Evolutionary conservation across 345 rosid genomes (phyloP).

Genomic region (Corchorus olitorius): DNA sequence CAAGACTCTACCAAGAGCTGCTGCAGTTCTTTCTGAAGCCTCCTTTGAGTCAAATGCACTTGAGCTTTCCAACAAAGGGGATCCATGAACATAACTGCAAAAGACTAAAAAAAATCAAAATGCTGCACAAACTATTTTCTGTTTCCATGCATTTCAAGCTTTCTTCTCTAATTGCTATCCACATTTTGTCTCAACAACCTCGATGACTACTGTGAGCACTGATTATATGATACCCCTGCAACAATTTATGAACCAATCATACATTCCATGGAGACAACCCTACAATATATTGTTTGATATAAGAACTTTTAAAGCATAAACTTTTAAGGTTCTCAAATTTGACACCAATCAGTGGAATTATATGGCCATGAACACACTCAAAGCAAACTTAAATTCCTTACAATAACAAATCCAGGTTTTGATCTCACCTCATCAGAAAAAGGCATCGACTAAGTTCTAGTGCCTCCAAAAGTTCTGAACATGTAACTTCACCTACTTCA

Average conservation of each 20-base stretch:
- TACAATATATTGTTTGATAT: conserved; percentile 6
- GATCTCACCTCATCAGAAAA: conserved; percentile 82
- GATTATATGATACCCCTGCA: neutral
- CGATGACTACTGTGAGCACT: neutral
- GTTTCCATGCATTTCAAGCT: neutral
- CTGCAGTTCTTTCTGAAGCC: conserved; percentile 78
- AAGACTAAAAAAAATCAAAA: conserved; percentile 23
- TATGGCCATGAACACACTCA: neutral
- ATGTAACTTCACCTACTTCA: conserved; percentile 87
- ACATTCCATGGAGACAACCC: neutral
- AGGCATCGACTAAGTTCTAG: conserved; percentile 98
- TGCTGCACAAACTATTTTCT: neutral
- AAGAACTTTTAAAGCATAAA: neutral
- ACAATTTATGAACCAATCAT: conserved; percentile 1
- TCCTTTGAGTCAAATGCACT: conserved; percentile 69
- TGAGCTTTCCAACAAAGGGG: conserved; percentile 83
- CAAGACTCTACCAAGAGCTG: conserved; percentile 86
- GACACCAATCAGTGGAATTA: conserved; percentile 3
- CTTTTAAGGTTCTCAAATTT: neutral
- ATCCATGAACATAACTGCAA: conserved; percentile 95
- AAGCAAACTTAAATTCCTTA: neutral
- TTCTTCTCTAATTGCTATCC: neutral
- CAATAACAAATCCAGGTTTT: neutral
- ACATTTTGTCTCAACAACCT: neutral
- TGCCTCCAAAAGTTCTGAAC: conserved; percentile 97